Conservation (phyloP, 768 basidiomycete species). For the Agrocybe praecox region DNA sequence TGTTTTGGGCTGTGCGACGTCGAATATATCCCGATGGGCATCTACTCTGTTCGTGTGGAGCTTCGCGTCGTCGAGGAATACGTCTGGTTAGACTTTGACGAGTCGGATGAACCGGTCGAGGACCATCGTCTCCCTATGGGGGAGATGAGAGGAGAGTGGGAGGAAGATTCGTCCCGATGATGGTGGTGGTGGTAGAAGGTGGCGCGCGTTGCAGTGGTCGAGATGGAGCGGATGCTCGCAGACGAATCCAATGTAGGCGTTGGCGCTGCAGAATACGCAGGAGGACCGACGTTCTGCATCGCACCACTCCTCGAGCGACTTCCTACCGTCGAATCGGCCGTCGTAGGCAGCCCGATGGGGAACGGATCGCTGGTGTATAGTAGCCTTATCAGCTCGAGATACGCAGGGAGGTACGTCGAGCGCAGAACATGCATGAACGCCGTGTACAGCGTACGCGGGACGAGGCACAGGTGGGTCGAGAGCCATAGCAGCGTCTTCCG, state of each 20-base stretch:
- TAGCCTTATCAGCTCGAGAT: conserved; percentile 58
- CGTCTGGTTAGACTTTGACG: too few species aligned
- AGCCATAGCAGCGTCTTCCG: conserved; percentile 77
- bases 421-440: conserved; percentile 85
- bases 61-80: too few species aligned
- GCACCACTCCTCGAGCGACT: too few species aligned
- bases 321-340: not conserved
- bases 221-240: too few species aligned
- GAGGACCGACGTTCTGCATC: not conserved
- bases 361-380: conserved; percentile 84
- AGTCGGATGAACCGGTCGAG: conserved; percentile 83
- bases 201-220: conserved; percentile 17
- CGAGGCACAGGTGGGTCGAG: conserved; percentile 58
- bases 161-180: conserved; percentile 21
- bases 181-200: conserved; percentile 20
- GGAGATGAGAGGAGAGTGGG: conserved; percentile 41
- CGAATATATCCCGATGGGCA: too few species aligned
- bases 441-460: conserved; percentile 67
- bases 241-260: conserved; percentile 17
- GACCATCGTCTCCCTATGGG: conserved; percentile 74
- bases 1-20: conserved; percentile 72
- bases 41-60: too few species aligned
- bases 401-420: conserved; percentile 71
- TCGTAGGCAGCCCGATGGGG: conserved; percentile 43
- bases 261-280: conserved; percentile 7